phyloP scores from a whole-genome alignment of 768 basidiomycete genomes.

The Vararia minispora region DNA sequence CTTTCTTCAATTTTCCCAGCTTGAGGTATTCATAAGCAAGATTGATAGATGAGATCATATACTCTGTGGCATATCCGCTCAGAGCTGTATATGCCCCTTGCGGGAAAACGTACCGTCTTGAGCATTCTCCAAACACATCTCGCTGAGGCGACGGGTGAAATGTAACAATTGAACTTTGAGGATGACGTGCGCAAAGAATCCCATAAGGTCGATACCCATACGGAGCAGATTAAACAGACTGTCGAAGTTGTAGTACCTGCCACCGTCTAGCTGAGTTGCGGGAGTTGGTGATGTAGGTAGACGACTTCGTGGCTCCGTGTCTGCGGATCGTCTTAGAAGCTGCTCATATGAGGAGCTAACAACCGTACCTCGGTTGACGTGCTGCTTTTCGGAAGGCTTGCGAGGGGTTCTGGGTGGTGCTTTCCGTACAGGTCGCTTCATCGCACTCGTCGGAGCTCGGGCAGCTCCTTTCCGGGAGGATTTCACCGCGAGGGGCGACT shows the following conservation, averaged over 20 bases:
- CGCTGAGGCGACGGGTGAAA: slow-evolving; percentile 6
- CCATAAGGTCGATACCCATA: slow-evolving; percentile 11
- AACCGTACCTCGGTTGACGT: neutral
- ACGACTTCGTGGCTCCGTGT: too few species aligned
- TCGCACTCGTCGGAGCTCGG: slow-evolving; percentile 10
- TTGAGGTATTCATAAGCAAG: slow-evolving; percentile 73
- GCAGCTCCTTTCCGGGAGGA: slow-evolving; percentile 8
- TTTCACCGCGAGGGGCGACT: slow-evolving; percentile 6
- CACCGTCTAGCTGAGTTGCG: too few species aligned
- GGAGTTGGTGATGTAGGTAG: too few species aligned
- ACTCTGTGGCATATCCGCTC: slow-evolving; percentile 30
- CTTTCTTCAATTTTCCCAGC: slow-evolving; percentile 65
- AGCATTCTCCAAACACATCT: slow-evolving; percentile 13
- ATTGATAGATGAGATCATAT: slow-evolving; percentile 50
- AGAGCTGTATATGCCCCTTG: neutral
- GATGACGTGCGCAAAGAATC: slow-evolving; percentile 10
- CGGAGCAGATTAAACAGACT: neutral
- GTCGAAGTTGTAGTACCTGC: neutral
- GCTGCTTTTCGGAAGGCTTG: too few species aligned
- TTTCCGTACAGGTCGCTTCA: slow-evolving; percentile 3
- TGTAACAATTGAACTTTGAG: slow-evolving; percentile 13
- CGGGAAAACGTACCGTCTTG: slow-evolving; percentile 34
- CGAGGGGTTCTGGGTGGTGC: slow-evolving; percentile 20
- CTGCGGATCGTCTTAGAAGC: neutral
- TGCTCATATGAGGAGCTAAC: neutral